Percentiles rank a stretch among this genome's conserved stretches.
Conservation (phyloP, 371 early-diverging fungal species). For the Capniomyces stellatus region DNA sequence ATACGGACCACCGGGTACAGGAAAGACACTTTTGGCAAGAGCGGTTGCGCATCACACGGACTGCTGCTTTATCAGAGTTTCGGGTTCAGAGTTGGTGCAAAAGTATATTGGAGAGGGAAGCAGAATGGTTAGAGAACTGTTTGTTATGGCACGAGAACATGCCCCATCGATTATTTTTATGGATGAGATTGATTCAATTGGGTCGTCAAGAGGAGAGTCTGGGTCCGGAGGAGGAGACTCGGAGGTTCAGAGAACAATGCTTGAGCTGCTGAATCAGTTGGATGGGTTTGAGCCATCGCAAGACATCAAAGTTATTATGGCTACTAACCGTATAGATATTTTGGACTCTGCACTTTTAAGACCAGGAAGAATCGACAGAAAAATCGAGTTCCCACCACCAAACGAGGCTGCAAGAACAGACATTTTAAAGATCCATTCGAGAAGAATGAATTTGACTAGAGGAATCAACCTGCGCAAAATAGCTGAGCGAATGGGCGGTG, state of each 20-base stretch:
- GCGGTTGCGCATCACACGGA: slow-evolving; percentile 99
- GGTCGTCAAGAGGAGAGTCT: slow-evolving; percentile 79
- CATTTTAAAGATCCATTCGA: slow-evolving; percentile 98
- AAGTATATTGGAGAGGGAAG: slow-evolving; percentile 99
- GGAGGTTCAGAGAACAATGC: slow-evolving; percentile 92
- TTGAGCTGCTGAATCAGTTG: slow-evolving; percentile 83
- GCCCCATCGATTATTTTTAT: slow-evolving; percentile 99
- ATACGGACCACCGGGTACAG: slow-evolving; percentile 99
- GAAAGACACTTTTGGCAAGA: slow-evolving; percentile 97
- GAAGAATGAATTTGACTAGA: slow-evolving; percentile 98
- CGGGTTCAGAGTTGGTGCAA: slow-evolving; percentile 99
- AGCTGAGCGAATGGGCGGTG: slow-evolving; percentile 87
- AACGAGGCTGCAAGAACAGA: slow-evolving; percentile 92
- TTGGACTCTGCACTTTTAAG: slow-evolving; percentile 94
- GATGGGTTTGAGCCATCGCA: slow-evolving; percentile 99
- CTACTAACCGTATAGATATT: slow-evolving; percentile 99
- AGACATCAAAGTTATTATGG: slow-evolving; percentile 99
- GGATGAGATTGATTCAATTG: slow-evolving; percentile 99
- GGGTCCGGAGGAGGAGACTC: slow-evolving; percentile 80
- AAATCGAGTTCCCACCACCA: slow-evolving; percentile 99
- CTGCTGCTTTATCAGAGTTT: slow-evolving; percentile 98
- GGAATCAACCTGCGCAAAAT: slow-evolving; percentile 95
- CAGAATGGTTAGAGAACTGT: slow-evolving; percentile 98
- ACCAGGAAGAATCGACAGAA: slow-evolving; percentile 98
- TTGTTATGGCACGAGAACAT: slow-evolving; percentile 97